Base-by-base conservation (phyloP, 805 yeast species). In the Kluyveromyces wickerhamii region DNA sequence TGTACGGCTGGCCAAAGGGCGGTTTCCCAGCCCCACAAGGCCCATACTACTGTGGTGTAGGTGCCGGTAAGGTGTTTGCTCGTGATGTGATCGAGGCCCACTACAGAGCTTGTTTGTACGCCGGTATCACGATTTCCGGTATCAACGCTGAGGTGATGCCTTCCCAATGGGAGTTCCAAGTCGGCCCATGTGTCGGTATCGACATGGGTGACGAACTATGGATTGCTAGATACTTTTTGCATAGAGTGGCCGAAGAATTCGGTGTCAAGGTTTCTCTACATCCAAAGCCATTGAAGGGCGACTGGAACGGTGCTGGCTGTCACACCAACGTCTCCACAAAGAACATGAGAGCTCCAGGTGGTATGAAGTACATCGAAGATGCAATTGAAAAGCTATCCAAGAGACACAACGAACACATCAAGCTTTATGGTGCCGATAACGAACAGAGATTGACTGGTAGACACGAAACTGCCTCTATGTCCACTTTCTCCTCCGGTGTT, bases 11-110 rank as follows among this genome's bases (percentile, higher is more conserved):
- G 98, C 98, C 98, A 66, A 79, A 84, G 72, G 96, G 96, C 54
- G 98, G 97, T 45, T 92, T 75, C 94, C 98, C 98, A 62, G 97
- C 95, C 51, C 97, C 98, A 47, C 98, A 92, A 71, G 98, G 98
- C 49, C 98, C 98, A 43, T 92, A 92, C 82, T 92, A 92, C 79
- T 92, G 98, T 74, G 98, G 97, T 78, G 98, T 92, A 48, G 98
- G 98, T 69, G 75, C 96, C 54, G 96, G 96, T 60, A 88, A 86
- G 71, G 98, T 89, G 45, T 85, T 80, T 64, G 95, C 96, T 58
- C 79, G 98, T 71, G 98, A 92, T 62, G 87, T 89, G 38, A 87
- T 92, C 53, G 98, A 89, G 74, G 97, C 98, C 40, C 98, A 89
- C 72, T 92, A 92, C 82, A 80, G 92, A 65, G 98, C 98, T 43